These are phyloP conservation scores for Russula sp. DNA, from an alignment of 768 basidiomycete genomes.

Conservation along the genomic window DNA sequence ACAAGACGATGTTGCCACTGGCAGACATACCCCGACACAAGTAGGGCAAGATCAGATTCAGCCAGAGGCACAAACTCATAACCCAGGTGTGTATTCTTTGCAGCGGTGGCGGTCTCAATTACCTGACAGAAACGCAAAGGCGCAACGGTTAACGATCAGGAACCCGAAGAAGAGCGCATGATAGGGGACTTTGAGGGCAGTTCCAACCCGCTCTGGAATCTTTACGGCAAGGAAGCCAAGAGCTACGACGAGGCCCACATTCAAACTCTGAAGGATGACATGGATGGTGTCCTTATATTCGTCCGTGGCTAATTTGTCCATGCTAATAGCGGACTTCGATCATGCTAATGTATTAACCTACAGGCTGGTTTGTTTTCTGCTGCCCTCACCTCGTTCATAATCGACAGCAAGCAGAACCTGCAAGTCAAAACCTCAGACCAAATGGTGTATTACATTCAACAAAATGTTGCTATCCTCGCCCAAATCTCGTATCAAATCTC, in stretches of 20 bases:
- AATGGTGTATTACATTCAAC: background rate
- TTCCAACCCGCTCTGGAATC: background rate
- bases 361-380: constrained; percentile 9
- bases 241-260: background rate
- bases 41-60: no score
- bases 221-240: background rate
- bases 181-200: background rate
- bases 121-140: no score
- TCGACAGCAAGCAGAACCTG: background rate
- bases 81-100: no score
- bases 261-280: background rate
- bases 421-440: background rate
- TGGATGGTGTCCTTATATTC: background rate
- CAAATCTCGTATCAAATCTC: constrained; percentile 4
- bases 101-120: no score
- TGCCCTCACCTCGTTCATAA: background rate
- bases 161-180: no score
- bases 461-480: background rate
- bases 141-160: no score
- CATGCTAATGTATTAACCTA: no score
- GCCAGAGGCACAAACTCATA: no score
- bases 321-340: background rate
- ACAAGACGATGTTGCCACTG: background rate
- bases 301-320: background rate
- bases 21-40: background rate